These are phyloP conservation scores for Tylopilus balloui DNA, from an alignment of 768 basidiomycete genomes.

Conservation along the genomic window DNA sequence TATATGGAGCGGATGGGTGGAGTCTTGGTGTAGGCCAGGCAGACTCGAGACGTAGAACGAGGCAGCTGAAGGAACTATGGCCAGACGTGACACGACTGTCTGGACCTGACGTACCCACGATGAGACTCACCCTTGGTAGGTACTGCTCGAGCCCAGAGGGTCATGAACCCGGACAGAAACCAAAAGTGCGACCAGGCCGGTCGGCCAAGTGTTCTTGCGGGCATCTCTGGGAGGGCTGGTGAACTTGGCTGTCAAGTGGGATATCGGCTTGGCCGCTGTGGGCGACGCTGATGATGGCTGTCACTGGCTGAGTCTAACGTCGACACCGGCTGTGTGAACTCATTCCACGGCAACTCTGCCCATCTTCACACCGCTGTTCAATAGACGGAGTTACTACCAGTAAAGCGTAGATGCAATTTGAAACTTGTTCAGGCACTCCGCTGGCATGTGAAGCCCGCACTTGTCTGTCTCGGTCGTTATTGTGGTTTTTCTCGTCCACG, in stretches of 20 bases:
- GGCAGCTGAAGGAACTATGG: slow-evolving; percentile 68
- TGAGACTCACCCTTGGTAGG: slow-evolving; percentile 39
- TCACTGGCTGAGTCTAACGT: neutral
- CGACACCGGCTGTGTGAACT: no score
- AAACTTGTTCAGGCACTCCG: neutral
- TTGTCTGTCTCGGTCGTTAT: neutral
- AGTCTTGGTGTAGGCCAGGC: slow-evolving; percentile 73
- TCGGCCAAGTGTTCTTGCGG: slow-evolving; percentile 2
- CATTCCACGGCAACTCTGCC: no score
- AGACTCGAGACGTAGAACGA: slow-evolving; percentile 78
- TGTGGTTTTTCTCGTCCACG: neutral
- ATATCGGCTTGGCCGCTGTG: neutral
- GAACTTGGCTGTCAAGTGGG: neutral
- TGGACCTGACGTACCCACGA: neutral
- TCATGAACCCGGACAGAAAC: slow-evolving; percentile 16
- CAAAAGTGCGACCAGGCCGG: slow-evolving; percentile 14
- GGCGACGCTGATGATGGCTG: slow-evolving; percentile 4
- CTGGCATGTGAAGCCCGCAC: no score
- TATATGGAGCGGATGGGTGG: slow-evolving; percentile 66
- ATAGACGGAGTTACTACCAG: no score
- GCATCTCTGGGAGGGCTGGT: slow-evolving; percentile 2
- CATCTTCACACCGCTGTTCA: no score
- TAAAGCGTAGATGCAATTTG: no score
- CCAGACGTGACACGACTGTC: neutral
- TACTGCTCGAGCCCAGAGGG: slow-evolving; percentile 21